phyloP scores from a whole-genome alignment of 768 basidiomycete genomes.

The Phylloporus sp. region DNA sequence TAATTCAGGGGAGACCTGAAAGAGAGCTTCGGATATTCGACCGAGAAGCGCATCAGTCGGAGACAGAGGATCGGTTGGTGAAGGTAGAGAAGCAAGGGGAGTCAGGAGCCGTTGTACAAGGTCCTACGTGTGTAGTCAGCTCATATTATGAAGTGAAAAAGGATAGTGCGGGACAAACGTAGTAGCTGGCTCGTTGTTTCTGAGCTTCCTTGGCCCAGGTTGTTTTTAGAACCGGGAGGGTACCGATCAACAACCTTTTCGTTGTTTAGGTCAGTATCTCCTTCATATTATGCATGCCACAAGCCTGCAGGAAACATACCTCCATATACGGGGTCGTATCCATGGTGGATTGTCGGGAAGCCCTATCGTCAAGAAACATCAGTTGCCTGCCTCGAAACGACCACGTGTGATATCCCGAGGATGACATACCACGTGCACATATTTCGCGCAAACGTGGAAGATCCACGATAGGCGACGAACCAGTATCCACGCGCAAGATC shows the following conservation, averaged over 20 bases:
- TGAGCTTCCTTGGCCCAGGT: conserved; percentile 54
- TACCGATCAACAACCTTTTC: conserved; percentile 58
- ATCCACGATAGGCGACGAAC: conserved; percentile 50
- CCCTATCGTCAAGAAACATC: conserved; percentile 38
- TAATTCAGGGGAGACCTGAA: conserved; percentile 48
- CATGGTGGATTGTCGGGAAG: conserved; percentile 71
- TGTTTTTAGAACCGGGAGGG: conserved; percentile 52
- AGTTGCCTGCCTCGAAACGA: background rate
- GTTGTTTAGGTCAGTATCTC: conserved; percentile 4
- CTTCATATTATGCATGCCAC: background rate
- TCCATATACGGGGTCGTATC: conserved; percentile 77
- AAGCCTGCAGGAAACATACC: conserved; percentile 39
- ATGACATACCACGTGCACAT: conserved; percentile 55
- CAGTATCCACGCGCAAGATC: conserved; percentile 45
- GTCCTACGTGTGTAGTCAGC: conserved; percentile 42
- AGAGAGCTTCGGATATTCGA: conserved; percentile 52
- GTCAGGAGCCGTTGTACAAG: conserved; percentile 61
- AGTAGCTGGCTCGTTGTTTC: conserved; percentile 68
- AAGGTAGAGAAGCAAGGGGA: conserved; percentile 45
- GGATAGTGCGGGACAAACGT: conserved; percentile 44
- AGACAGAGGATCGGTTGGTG: conserved; percentile 38
- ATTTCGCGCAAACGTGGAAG: conserved; percentile 50
- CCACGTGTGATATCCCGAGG: background rate
- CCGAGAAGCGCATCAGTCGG: conserved; percentile 47
- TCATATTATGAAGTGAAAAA: background rate